Evolutionary conservation across 176 grass and related monocot species (phyloP).

Genomic region (Rhynchospora tenuis): DNA sequence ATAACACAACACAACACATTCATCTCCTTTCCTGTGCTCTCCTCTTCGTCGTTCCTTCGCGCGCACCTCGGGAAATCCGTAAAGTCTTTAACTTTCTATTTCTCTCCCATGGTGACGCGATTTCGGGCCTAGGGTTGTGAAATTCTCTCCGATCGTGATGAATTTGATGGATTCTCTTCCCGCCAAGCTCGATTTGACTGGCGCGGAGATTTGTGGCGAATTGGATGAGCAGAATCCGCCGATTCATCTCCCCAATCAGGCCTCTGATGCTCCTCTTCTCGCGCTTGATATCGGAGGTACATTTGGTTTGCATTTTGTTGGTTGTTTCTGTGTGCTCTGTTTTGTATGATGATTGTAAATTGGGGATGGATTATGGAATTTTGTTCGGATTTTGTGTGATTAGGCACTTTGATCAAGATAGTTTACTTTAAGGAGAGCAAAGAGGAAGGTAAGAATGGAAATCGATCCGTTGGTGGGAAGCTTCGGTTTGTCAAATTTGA

Average conservation of each 20-base stretch:
- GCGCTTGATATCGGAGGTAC: conserved; percentile 86
- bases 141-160: neutral
- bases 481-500: conserved; percentile 88
- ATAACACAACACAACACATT: neutral
- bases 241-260: conserved; percentile 71
- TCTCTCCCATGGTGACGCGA: neutral
- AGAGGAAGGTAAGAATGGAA: conserved; percentile 19
- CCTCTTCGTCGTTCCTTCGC: neutral
- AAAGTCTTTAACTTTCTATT: neutral
- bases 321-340: neutral
- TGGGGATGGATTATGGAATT: neutral
- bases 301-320: neutral
- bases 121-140: neutral
- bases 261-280: conserved; percentile 50
- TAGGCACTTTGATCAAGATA: conserved; percentile 91
- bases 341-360: neutral
- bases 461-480: conserved; percentile 30
- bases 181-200: conserved; percentile 45
- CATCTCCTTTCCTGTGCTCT: neutral
- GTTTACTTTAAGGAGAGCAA: conserved; percentile 59
- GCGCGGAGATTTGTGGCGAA: conserved; percentile 68
- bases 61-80: conserved; percentile 1
- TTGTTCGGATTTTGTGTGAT: neutral
- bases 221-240: conserved; percentile 50
- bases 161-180: conserved; percentile 17